phyloP scores from a whole-genome alignment of 805 yeast genomes.

The Nakazawaea ambrosiae region DNA sequence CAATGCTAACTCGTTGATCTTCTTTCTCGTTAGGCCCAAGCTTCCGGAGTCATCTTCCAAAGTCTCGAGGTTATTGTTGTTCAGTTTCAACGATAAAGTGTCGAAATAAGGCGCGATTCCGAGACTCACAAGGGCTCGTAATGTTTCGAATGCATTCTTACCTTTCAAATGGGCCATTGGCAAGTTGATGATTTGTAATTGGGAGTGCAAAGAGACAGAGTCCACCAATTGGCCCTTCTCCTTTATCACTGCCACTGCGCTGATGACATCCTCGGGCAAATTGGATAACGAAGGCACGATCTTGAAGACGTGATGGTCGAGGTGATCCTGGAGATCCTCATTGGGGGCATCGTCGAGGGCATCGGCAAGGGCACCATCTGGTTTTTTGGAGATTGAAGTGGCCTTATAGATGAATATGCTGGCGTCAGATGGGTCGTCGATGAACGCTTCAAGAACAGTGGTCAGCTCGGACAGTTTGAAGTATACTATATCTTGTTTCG shows the following conservation, averaged over 20 bases:
- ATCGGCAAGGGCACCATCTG: neutral
- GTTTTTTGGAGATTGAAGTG: too few relatives aligned
- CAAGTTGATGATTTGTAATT: conserved; percentile 27
- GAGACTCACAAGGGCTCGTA: conserved; percentile 51
- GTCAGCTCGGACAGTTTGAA: conserved; percentile 18
- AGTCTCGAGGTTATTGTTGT: conserved; percentile 5
- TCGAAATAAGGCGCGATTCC: conserved; percentile 73
- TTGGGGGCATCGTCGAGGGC: neutral
- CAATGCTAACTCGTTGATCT: conserved; percentile 58
- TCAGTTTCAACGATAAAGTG: conserved; percentile 22
- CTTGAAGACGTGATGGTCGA: too few relatives aligned
- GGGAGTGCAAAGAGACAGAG: conserved; percentile 20
- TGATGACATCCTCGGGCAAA: neutral
- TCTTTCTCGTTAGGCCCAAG: conserved; percentile 46
- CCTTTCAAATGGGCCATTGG: conserved; percentile 16
- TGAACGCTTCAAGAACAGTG: conserved; percentile 14
- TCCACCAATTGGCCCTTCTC: conserved; percentile 26
- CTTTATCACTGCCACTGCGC: conserved; percentile 34
- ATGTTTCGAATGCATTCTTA: conserved; percentile 35
- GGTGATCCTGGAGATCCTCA: conserved; percentile 1
- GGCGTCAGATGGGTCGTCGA: conserved; percentile 15
- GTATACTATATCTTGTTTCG: conserved; percentile 17
- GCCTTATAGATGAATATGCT: conserved; percentile 17
- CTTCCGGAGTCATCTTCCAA: conserved; percentile 20
- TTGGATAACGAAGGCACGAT: neutral